A percentile compares a stretch with the other conserved stretches of the same genome.
These are phyloP conservation scores for Rosa multiflora DNA, from an alignment of 306 rosid genomes.

Conservation along the genomic window DNA sequence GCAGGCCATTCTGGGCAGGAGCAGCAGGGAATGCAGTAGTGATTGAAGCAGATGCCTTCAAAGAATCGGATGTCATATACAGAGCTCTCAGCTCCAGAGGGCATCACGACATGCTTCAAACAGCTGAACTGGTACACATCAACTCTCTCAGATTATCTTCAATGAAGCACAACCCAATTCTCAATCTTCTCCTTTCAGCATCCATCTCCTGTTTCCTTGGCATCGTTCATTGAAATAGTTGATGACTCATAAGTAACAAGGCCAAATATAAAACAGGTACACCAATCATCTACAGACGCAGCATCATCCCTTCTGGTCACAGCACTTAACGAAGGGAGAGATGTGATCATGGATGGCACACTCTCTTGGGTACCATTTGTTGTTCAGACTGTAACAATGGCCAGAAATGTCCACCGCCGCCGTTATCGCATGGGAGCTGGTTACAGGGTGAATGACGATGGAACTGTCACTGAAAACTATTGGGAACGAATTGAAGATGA, in stretches of 20 bases:
- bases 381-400: constrained; percentile 93
- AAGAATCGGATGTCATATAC: constrained; percentile 94
- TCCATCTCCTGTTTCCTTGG: neutral
- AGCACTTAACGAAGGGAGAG: constrained; percentile 89
- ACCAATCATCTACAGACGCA: constrained; percentile 95
- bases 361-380: constrained; percentile 96
- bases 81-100: constrained; percentile 91
- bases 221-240: neutral
- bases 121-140: constrained; percentile 80
- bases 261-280: constrained; percentile 59
- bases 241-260: neutral
- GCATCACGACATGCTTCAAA: constrained; percentile 88
- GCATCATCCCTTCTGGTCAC: constrained; percentile 95
- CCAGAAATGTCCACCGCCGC: constrained; percentile 89
- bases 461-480: constrained; percentile 64
- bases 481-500: constrained; percentile 75
- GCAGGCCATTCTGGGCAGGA: constrained; percentile 92
- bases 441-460: constrained; percentile 60
- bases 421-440: constrained; percentile 95
- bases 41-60: constrained; percentile 96
- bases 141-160: constrained; percentile 16
- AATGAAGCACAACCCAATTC: neutral
- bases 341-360: constrained; percentile 97
- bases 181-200: neutral
- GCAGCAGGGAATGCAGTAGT: constrained; percentile 83